Evolutionary conservation across 2,329 filamentous ascomycete genomes (phyloP).

Genomic region (Ceratocystis lukuohia): DNA sequence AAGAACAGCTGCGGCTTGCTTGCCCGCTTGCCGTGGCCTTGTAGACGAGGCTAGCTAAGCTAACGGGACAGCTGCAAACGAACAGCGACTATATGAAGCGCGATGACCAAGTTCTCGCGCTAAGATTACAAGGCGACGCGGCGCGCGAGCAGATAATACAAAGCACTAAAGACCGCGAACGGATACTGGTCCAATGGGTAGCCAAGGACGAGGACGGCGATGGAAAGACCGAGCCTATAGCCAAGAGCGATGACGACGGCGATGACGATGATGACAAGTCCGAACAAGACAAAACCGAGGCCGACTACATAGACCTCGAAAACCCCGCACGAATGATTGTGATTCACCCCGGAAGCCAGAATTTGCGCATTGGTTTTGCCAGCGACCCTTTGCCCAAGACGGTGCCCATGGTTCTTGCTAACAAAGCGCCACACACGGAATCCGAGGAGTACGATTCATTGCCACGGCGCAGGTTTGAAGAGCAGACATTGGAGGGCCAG

Average conservation of each 20-base stretch:
- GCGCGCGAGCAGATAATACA: constrained; percentile 72
- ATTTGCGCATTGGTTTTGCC: constrained; percentile 85
- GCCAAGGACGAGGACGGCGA: constrained; percentile 35
- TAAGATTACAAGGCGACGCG: constrained; percentile 78
- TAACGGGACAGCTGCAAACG: constrained; percentile 2
- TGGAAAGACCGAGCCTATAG: constrained; percentile 26
- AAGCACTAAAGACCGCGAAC: constrained; percentile 74
- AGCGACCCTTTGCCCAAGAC: constrained; percentile 91
- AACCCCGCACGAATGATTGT: constrained; percentile 86
- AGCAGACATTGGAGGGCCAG: constrained; percentile 55
- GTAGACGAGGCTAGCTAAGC: constrained; percentile 17
- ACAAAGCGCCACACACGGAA: constrained; percentile 64
- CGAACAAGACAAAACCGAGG: constrained; percentile 38
- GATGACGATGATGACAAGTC: constrained; percentile 34
- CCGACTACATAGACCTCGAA: constrained; percentile 43
- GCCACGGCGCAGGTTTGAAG: constrained; percentile 55
- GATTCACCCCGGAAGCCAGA: constrained; percentile 90
- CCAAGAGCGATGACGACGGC: constrained; percentile 24
- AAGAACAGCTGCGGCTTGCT: background rate
- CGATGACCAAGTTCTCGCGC: constrained; percentile 86
- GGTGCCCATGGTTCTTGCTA: constrained; percentile 82
- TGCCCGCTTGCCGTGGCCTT: background rate
- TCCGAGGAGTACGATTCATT: constrained; percentile 69
- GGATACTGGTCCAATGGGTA: constrained; percentile 49
- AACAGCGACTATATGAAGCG: constrained; percentile 89